Percentiles rank a stretch among this genome's conserved stretches.
Evolutionary conservation across 2,329 filamentous ascomycete genomes (phyloP).

Genomic region (Stagonosporopsis cucurbitacearum): DNA sequence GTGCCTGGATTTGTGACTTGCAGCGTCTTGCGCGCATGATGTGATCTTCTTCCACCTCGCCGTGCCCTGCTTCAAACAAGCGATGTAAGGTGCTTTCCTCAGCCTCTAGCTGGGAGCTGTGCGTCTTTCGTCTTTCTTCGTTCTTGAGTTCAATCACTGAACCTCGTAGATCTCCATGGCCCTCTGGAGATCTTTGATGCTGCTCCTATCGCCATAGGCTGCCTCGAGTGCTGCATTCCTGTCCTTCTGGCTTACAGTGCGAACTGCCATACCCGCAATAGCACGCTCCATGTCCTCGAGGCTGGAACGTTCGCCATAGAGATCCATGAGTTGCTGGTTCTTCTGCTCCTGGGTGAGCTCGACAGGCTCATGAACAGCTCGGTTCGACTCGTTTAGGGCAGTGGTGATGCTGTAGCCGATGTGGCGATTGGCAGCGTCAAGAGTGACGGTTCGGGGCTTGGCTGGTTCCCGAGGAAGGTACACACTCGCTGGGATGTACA

Average conservation of each 20-base stretch:
- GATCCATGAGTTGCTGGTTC: constrained; percentile 40
- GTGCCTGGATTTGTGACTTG: constrained; percentile 20
- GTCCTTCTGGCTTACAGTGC: constrained; percentile 38
- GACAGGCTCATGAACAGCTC: constrained; percentile 29
- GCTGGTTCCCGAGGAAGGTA: constrained; percentile 21
- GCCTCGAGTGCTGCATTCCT: constrained; percentile 53
- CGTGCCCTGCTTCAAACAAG: neutral
- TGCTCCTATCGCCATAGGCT: constrained; percentile 55
- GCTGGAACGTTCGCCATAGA: constrained; percentile 40
- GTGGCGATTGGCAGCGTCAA: constrained; percentile 40
- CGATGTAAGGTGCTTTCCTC: constrained; percentile 1
- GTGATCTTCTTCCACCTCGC: constrained; percentile 2
- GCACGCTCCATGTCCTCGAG: constrained; percentile 45
- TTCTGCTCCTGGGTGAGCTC: constrained; percentile 40
- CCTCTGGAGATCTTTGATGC: constrained; percentile 53
- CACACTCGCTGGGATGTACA: constrained; percentile 33
- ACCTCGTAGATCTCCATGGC: constrained; percentile 54
- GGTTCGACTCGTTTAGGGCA: constrained; percentile 42
- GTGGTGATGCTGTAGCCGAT: constrained; percentile 44
- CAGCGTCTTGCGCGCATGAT: constrained; percentile 20
- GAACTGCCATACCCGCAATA: constrained; percentile 38
- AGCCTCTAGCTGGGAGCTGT: constrained; percentile 18
- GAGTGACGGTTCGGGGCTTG: constrained; percentile 35
- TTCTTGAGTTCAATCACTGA: constrained; percentile 36
- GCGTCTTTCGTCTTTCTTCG: neutral